Evolutionary conservation across 2,329 filamentous ascomycete species (phyloP), one percentile per base, ranked within the genome.

Genomic region (Colletotrichum plurivorum): DNA sequence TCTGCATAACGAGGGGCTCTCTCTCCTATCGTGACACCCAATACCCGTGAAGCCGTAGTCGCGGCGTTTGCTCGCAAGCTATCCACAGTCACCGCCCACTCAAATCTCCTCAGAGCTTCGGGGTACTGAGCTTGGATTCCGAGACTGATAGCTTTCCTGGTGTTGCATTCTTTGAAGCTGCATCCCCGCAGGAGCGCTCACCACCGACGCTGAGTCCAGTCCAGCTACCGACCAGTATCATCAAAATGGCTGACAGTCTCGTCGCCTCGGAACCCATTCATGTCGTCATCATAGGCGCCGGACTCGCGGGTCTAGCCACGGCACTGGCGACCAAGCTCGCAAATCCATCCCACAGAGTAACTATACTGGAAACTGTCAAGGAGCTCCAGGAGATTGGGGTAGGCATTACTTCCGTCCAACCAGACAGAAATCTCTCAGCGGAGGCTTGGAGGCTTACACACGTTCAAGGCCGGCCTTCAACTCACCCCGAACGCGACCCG

Each of bases 331-430:
- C 64, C 45, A 70, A 63, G 48, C 53, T 70, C 18, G 63, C 63
- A 9, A 70, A 68, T 27, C 64, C 67, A 18, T 67, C 67, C 18
- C 67, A 70, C 57, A 45, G 64, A 12, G 64, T 74, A 9, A 73
- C 68, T 22, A 70, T 73, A 45, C 64, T 75, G 63, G 57, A 71
- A 27, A 57, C 70, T 15, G 70, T 68, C 25, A 71, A 71, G 64
- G 70, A 73, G 25, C 71, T 72, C 16, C 71, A 72, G 51, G 71
- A 72, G 62, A 67, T 71, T 18, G 71, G 71, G 43, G 71, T 71
- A 66, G 49, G 71, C 48, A 18, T 9, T 15, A 9, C n/a, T 43
- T 20, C 15, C 7, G 13, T 25, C 31, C 31, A 36, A 36, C 31
- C 8, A 36, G 8, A 10, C 31, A 36, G 31, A 36, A 9, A 36